Evolutionary conservation across 371 early-diverging fungal species (phyloP).

Genomic region (Smittium culicis): DNA sequence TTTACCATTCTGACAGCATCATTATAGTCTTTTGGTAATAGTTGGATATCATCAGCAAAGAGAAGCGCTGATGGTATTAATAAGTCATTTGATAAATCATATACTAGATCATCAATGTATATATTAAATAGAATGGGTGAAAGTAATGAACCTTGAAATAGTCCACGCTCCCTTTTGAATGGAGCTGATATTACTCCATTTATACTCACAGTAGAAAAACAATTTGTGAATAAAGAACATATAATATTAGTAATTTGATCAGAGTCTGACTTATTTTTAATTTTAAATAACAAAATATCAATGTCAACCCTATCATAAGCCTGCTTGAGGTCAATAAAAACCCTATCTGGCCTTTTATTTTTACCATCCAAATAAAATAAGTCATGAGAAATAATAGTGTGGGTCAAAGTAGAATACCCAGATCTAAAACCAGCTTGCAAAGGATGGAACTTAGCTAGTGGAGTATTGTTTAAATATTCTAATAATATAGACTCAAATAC

Average conservation of each 20-base stretch:
- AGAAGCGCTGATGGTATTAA: background rate
- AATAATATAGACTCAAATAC: slow-evolving; percentile 4
- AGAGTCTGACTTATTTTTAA: background rate
- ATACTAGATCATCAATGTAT: slow-evolving; percentile 9
- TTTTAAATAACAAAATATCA: background rate
- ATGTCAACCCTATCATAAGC: background rate
- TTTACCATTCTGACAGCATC: background rate
- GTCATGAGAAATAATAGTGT: slow-evolving; percentile 6
- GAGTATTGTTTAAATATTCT: background rate
- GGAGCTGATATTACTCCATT: background rate
- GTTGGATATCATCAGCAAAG: slow-evolving; percentile 9
- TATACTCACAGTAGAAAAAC: background rate
- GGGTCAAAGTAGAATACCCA: slow-evolving; percentile 1
- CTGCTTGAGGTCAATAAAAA: background rate
- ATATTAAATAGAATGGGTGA: slow-evolving; percentile 8
- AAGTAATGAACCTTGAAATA: slow-evolving; percentile 9
- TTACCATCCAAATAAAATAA: background rate
- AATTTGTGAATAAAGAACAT: background rate
- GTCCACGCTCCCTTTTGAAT: background rate
- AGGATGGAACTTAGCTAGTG: background rate
- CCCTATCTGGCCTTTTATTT: background rate
- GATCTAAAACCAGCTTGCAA: background rate
- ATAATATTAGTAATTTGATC: background rate
- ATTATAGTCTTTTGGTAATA: background rate
- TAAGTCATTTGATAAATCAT: background rate